Evolutionary conservation across 2,329 filamentous ascomycete species (phyloP), one percentile per base, ranked within the genome.

Genomic region (Parastagonospora nodorum): DNA sequence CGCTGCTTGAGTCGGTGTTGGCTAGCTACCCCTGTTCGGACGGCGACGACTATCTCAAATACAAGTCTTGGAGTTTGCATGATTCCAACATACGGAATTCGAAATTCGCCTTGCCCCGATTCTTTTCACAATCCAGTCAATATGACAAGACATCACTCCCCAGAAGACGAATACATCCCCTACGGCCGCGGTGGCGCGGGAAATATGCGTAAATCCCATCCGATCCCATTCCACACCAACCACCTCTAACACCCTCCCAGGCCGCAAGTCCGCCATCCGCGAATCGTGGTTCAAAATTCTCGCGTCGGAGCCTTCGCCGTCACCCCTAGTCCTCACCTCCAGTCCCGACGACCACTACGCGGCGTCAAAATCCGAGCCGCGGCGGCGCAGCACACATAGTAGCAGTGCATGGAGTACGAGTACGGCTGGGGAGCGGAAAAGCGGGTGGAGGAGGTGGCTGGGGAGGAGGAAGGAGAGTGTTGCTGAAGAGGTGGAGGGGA

Each of bases 131-230:
- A n/a, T 24, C 7, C 9, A 24, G 7, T 6, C 15, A 44, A 14
- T 19, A 49, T 49, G 46, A 36, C 32, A 24, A 30, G 30, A 40
- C 29, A 11, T 24, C 19, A 24, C 24, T 14, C 41, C 12, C 14
- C 39, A n/a, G 4, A 24, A 19, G 48, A 57, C 29, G 32, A 47
- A 2, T 57, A 45, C 27, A 46, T 57, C 16, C 40, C 54, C 8
- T 57, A 57, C 14, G 54, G 54, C 8, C 54, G 54, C 6, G 54
- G 54, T 2, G 54, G 54, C 40, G 54, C 54, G 11, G 54, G 54
- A 16, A 57, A 57, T 16, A 57, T 57, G 50, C 54, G 54, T 54
- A 49, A 8, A 42, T 31, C 11, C 31, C 6, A 32, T 19, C 11
- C 14, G 15, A 12, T 38, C 6, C 6, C 15, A n/a, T 37, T 38